A percentile compares a stretch with the other conserved stretches of the same genome.
Evolutionary conservation across 768 basidiomycete species (phyloP).

Genomic region (Mycena sanguinolenta): DNA sequence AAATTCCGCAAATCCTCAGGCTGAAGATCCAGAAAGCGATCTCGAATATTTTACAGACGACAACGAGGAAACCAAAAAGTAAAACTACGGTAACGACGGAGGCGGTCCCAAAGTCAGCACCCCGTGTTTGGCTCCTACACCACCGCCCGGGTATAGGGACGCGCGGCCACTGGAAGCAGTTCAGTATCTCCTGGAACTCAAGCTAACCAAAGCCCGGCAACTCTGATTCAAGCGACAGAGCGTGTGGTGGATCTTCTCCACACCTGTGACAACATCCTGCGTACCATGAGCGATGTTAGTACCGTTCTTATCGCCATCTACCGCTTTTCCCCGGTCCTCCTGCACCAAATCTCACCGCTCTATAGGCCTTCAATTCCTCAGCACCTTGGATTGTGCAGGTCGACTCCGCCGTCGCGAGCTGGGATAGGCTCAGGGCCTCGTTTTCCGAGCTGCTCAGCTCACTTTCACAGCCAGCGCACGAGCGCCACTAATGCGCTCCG

Average conservation of each 20-base stretch:
- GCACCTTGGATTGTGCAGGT: background rate
- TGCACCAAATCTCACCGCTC: background rate
- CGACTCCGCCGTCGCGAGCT: background rate
- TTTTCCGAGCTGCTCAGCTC: background rate
- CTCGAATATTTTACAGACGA: background rate
- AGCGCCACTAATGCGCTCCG: background rate
- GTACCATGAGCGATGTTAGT: background rate
- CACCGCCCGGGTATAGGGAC: too few species aligned
- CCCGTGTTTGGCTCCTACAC: too few species aligned
- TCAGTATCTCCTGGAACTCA: too few species aligned
- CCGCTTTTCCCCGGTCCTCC: background rate
- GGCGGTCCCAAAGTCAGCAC: too few species aligned
- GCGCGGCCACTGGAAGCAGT: background rate
- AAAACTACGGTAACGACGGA: too few species aligned
- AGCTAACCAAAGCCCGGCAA: background rate
- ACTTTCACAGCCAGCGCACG: background rate
- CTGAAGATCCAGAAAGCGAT: background rate
- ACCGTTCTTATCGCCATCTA: background rate
- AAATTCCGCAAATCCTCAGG: background rate
- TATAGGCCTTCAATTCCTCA: background rate
- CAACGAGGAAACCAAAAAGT: too few species aligned
- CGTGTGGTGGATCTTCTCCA: background rate
- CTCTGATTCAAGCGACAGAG: background rate
- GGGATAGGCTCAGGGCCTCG: background rate
- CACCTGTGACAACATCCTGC: background rate